phyloP scores from a whole-genome alignment of 495 filamentous ascomycete species.

The Bombardia bombarda region DNA sequence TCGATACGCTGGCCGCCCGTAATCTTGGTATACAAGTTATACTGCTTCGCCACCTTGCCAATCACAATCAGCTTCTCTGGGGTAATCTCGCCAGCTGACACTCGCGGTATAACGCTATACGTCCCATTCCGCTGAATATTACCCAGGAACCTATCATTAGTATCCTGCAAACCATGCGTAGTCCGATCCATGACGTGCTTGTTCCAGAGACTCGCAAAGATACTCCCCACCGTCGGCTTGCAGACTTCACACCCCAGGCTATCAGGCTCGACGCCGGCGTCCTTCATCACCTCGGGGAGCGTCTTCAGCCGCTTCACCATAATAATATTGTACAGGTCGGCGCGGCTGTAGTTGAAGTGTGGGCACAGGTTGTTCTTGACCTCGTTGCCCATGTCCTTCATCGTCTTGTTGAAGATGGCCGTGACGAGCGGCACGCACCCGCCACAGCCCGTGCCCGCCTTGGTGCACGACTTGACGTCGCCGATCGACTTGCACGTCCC shows the following conservation, averaged over 20 bases:
- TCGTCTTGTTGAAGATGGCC: constrained; percentile 87
- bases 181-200: constrained; percentile 72
- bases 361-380: constrained; percentile 83
- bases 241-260: constrained; percentile 88
- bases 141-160: constrained; percentile 86
- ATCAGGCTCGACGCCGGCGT: constrained; percentile 63
- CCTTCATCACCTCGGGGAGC: constrained; percentile 74
- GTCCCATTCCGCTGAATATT: constrained; percentile 96
- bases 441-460: constrained; percentile 90
- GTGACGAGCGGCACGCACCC: constrained; percentile 92
- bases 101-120: constrained; percentile 81
- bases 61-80: constrained; percentile 85
- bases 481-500: constrained; percentile 79
- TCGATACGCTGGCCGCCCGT: constrained; percentile 94
- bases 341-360: constrained; percentile 81
- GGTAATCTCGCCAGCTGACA: constrained; percentile 85
- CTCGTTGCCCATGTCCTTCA: constrained; percentile 84
- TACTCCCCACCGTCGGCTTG: constrained; percentile 81
- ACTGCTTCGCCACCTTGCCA: constrained; percentile 83
- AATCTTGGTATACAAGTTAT: constrained; percentile 87
- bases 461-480: constrained; percentile 89
- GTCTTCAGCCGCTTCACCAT: constrained; percentile 72
- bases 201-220: constrained; percentile 81
- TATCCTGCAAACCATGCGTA: constrained; percentile 80
- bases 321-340: constrained; percentile 86